Evolutionary conservation across 208 protist genomes (phyloP).

Genomic region (Perkinsela sp.): DNA sequence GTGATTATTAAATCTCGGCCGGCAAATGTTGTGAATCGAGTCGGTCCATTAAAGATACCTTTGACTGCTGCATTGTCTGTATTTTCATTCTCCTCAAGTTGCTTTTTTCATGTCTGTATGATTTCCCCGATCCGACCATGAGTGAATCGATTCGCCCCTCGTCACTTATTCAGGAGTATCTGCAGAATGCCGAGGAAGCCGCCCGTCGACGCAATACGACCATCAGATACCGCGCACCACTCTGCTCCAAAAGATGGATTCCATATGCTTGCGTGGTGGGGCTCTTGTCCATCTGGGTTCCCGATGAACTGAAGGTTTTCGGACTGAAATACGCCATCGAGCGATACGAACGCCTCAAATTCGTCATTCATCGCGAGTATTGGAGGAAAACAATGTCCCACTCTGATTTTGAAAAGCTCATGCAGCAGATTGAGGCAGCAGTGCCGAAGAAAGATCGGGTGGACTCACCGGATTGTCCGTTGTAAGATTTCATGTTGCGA

Average conservation of each 20-base stretch:
- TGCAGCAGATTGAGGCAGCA: not conserved
- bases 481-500: not conserved
- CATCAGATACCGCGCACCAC: not conserved
- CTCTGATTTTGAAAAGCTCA: not conserved
- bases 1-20: no score
- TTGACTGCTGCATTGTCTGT: no score
- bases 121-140: no score
- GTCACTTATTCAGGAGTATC: not conserved
- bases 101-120: no score
- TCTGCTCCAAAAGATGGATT: not conserved
- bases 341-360: not conserved
- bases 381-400: not conserved
- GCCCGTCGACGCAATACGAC: not conserved
- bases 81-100: no score
- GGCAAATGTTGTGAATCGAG: no score
- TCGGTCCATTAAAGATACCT: no score
- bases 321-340: not conserved
- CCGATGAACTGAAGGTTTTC: not conserved
- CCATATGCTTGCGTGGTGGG: not conserved
- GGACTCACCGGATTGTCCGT: constrained; percentile 1
- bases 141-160: not conserved
- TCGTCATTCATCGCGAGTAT: not conserved
- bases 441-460: constrained; percentile 1
- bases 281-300: not conserved
- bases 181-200: not conserved